phyloP scores from a whole-genome alignment of 2,329 filamentous ascomycete species.

The Trematosphaeria pertusa region DNA sequence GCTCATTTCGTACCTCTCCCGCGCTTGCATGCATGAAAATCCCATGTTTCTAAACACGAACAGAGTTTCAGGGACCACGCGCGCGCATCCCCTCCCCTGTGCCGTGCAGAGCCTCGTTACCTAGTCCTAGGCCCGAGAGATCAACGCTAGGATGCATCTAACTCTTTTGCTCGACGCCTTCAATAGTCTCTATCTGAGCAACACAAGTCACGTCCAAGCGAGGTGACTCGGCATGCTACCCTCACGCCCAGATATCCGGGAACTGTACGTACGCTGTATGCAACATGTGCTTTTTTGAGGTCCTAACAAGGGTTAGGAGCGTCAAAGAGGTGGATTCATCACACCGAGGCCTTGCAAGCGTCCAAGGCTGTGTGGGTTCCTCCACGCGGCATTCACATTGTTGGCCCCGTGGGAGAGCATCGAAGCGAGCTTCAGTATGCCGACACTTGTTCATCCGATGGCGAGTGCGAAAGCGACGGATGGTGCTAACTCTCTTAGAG shows the following conservation, averaged over 20 bases:
- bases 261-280: not conserved
- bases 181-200: constrained; percentile 1
- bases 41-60: constrained; percentile 7
- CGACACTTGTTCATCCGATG: too few species aligned
- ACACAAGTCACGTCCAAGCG: constrained; percentile 1
- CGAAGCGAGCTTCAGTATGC: too few species aligned
- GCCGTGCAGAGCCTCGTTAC: not conserved
- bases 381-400: too few species aligned
- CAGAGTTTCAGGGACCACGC: not conserved
- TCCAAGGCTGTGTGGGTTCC: too few species aligned
- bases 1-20: constrained; percentile 3
- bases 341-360: too few species aligned
- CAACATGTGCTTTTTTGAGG: constrained; percentile 1
- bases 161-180: constrained; percentile 3
- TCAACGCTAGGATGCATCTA: constrained; percentile 1
- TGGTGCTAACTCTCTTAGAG: too few species aligned
- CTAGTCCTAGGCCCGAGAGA: constrained; percentile 1
- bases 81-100: not conserved
- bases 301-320: not conserved
- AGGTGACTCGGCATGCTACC: not conserved
- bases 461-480: too few species aligned
- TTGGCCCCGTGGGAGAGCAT: too few species aligned
- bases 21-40: constrained; percentile 5
- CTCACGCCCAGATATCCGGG: not conserved
- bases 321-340: too few species aligned